phyloP scores from a whole-genome alignment of 1,284 basidiomycete genomes.

The Apiotrichum domesticum region DNA sequence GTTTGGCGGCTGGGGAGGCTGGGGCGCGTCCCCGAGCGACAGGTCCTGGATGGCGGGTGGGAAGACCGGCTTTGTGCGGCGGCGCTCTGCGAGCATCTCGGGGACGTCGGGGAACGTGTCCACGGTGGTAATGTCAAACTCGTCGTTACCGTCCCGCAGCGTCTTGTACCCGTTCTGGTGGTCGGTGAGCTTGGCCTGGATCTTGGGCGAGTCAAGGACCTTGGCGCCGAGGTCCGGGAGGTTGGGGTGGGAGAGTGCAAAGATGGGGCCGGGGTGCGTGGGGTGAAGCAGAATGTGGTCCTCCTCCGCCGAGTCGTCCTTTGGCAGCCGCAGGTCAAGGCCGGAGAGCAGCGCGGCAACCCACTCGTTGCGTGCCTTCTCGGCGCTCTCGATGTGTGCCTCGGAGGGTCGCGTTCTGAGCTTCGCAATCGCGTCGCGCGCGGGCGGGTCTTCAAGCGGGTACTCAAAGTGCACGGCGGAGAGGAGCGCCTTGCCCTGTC shows the following conservation, averaged over 20 bases:
- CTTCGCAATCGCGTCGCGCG: conserved; percentile 43
- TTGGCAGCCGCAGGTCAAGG: conserved; percentile 36
- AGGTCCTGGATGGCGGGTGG: conserved; percentile 18
- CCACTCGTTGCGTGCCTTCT: conserved; percentile 42
- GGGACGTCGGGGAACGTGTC: conserved; percentile 33
- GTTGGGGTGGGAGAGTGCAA: conserved; percentile 40
- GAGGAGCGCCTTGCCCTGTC: conserved; percentile 56
- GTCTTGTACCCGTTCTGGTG: conserved; percentile 30
- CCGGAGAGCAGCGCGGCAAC: conserved; percentile 31
- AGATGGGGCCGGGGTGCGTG: conserved; percentile 44
- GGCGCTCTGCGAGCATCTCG: conserved; percentile 37
- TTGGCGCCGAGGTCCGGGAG: conserved; percentile 22
- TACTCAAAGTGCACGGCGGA: conserved; percentile 64
- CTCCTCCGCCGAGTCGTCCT: conserved; percentile 20
- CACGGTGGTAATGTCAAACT: conserved; percentile 57
- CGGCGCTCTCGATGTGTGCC: conserved; percentile 30
- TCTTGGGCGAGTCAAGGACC: conserved; percentile 14
- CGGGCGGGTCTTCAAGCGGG: conserved; percentile 51
- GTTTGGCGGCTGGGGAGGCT: conserved; percentile 48
- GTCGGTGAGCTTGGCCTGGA: conserved; percentile 24
- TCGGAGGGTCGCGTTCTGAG: conserved; percentile 23
- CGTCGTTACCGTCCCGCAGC: conserved; percentile 61
- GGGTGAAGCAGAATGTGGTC: conserved; percentile 40
- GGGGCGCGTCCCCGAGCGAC: conserved; percentile 45
- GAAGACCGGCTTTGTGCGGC: conserved; percentile 39